These are phyloP conservation scores for Styphnolobium japonicum DNA, from an alignment of 306 rosid genomes.

Conservation along the genomic window DNA sequence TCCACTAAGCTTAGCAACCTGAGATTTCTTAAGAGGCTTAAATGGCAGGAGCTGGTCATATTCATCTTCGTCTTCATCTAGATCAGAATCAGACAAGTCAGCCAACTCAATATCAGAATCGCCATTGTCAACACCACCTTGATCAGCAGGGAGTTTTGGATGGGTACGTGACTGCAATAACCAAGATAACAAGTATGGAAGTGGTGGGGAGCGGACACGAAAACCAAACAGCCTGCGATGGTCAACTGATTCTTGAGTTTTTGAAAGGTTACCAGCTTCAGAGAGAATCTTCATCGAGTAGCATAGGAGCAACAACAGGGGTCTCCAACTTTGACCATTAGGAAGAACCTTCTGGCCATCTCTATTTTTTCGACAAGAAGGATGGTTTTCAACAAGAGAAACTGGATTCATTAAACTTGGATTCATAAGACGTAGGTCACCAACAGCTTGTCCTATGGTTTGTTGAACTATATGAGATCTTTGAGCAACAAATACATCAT, in stretches of 20 bases:
- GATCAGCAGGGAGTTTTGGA: constrained; percentile 70
- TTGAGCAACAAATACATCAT: constrained; percentile 71
- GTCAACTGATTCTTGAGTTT: constrained; percentile 60
- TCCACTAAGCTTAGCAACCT: constrained; percentile 64
- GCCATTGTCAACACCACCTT: constrained; percentile 61
- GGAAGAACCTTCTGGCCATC: constrained; percentile 80
- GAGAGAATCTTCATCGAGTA: constrained; percentile 62
- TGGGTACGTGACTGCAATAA: constrained; percentile 70
- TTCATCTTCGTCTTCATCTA: constrained; percentile 72
- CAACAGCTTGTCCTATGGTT: constrained; percentile 68
- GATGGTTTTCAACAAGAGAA: constrained; percentile 73
- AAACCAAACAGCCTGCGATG: constrained; percentile 64
- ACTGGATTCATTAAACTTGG: constrained; percentile 60
- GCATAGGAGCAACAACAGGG: constrained; percentile 61
- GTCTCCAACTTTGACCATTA: constrained; percentile 75
- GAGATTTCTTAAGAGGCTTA: constrained; percentile 73
- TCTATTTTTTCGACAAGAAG: constrained; percentile 71
- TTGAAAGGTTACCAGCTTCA: constrained; percentile 56
- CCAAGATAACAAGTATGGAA: constrained; percentile 66
- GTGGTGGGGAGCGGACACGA: constrained; percentile 67
- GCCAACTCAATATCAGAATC: constrained; percentile 74
- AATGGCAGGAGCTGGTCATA: constrained; percentile 73
- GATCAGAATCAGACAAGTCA: constrained; percentile 68
- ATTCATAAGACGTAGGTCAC: constrained; percentile 57
- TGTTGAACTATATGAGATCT: constrained; percentile 65